Conservation (phyloP, 2,329 filamentous ascomycete species). For the Penicillium fuscoglaucum region DNA sequence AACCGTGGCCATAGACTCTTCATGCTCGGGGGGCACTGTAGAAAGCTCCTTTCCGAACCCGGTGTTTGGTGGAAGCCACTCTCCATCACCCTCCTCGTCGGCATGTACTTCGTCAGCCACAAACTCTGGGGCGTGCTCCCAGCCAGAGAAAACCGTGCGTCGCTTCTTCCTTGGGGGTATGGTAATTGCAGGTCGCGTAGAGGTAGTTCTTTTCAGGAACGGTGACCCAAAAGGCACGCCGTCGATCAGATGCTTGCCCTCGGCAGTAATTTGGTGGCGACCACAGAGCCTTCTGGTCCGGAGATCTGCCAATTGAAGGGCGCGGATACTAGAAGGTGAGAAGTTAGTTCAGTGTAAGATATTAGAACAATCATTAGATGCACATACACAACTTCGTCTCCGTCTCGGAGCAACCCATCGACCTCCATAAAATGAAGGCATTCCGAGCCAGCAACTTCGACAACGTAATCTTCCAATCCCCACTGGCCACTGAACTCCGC, state of each 20-base stretch:
- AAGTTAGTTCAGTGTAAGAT: slow-evolving; percentile 2
- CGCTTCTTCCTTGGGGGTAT: slow-evolving; percentile 74
- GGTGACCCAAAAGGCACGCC: slow-evolving; percentile 80
- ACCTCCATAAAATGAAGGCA: slow-evolving; percentile 82
- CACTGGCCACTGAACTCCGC: slow-evolving; percentile 56
- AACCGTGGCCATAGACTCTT: slow-evolving; percentile 38
- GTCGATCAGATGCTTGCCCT: slow-evolving; percentile 80
- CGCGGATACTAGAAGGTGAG: slow-evolving; percentile 63
- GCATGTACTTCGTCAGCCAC: slow-evolving; percentile 4
- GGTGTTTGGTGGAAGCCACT: slow-evolving; percentile 32
- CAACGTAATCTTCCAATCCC: slow-evolving; percentile 86
- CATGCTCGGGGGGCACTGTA: slow-evolving; percentile 25
- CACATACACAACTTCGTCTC: slow-evolving; percentile 77
- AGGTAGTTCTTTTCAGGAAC: slow-evolving; percentile 58
- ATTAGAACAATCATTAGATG: background rate
- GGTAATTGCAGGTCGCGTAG: slow-evolving; percentile 64
- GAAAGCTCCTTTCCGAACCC: slow-evolving; percentile 32
- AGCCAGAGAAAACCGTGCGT: slow-evolving; percentile 41
- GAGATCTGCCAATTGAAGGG: slow-evolving; percentile 73
- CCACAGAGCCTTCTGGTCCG: slow-evolving; percentile 71
- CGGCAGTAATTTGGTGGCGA: slow-evolving; percentile 74
- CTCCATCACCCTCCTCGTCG: slow-evolving; percentile 35
- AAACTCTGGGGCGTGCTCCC: slow-evolving; percentile 25
- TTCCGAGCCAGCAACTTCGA: slow-evolving; percentile 81
- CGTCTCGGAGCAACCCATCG: slow-evolving; percentile 69